phyloP scores from a whole-genome alignment of 257 asterid species.

The Fraxinus quadrangulata region DNA sequence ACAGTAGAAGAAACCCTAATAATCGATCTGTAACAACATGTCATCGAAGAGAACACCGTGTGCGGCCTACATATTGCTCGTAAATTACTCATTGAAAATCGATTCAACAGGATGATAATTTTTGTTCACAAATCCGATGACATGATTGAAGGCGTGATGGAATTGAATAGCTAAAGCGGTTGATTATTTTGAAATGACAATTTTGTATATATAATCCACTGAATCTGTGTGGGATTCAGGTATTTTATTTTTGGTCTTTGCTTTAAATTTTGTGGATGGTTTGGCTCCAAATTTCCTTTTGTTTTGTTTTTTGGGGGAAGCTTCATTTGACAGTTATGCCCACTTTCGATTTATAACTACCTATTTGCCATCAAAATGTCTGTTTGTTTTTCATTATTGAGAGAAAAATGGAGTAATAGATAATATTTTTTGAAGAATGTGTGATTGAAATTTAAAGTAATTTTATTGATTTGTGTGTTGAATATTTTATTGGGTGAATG shows the following conservation, averaged over 20 bases:
- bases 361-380: too few relatives aligned
- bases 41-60: constrained; percentile 55
- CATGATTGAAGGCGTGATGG: constrained; percentile 43
- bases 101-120: constrained; percentile 1
- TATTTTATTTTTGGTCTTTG: constrained; percentile 8
- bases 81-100: constrained; percentile 59
- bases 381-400: too few relatives aligned
- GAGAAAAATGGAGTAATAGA: too few relatives aligned
- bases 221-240: constrained; percentile 33
- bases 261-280: constrained; percentile 50
- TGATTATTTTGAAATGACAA: constrained; percentile 9
- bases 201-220: constrained; percentile 3
- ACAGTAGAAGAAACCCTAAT: constrained; percentile 50
- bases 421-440: too few relatives aligned
- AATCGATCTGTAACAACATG: constrained; percentile 64
- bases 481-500: too few relatives aligned
- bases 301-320: constrained; percentile 7
- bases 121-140: background rate
- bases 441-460: too few relatives aligned
- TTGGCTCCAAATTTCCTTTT: constrained; percentile 54
- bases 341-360: background rate
- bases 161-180: constrained; percentile 27
- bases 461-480: too few relatives aligned
- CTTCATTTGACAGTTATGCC: background rate
- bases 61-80: constrained; percentile 74